Percentiles rank a stretch among this genome's conserved stretches.
Conservation (phyloP, 257 asterid species). For the Solanum habrochaites region DNA sequence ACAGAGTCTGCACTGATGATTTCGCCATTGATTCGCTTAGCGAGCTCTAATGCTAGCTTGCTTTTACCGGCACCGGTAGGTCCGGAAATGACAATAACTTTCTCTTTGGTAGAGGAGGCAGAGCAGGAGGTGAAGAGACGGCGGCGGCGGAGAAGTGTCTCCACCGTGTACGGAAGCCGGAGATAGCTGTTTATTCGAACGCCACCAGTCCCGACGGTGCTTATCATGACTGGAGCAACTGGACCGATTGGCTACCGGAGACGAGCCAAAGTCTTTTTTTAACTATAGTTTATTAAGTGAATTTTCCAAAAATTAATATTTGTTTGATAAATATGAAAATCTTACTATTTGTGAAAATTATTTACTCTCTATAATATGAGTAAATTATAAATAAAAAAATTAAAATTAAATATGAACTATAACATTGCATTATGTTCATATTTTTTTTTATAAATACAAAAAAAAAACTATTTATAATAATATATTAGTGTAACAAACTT, state of each 20-base stretch:
- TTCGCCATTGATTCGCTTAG: conserved; percentile 83
- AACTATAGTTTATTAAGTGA: too few species aligned
- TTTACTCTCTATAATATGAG: neutral
- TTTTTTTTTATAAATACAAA: too few species aligned
- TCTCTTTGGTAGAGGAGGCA: conserved; percentile 25
- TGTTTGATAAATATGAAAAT: too few species aligned
- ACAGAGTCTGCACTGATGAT: conserved; percentile 94
- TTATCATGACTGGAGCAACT: neutral
- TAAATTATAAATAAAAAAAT: too few species aligned
- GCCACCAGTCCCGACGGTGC: conserved; percentile 11
- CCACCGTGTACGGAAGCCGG: conserved; percentile 26
- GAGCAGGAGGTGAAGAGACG: conserved; percentile 28
- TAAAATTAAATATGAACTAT: neutral
- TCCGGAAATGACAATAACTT: conserved; percentile 81
- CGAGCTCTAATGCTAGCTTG: conserved; percentile 77
- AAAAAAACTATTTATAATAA: too few species aligned
- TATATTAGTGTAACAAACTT: too few species aligned
- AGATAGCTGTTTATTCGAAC: conserved; percentile 38
- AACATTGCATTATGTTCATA: neutral
- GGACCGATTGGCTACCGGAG: neutral
- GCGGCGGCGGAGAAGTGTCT: conserved; percentile 20
- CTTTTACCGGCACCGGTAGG: conserved; percentile 98
- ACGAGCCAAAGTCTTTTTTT: neutral
- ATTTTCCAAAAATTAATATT: too few species aligned
- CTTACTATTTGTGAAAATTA: neutral